Conservation (phyloP, 2,329 filamentous ascomycete species). For the Thelonectria olida region DNA sequence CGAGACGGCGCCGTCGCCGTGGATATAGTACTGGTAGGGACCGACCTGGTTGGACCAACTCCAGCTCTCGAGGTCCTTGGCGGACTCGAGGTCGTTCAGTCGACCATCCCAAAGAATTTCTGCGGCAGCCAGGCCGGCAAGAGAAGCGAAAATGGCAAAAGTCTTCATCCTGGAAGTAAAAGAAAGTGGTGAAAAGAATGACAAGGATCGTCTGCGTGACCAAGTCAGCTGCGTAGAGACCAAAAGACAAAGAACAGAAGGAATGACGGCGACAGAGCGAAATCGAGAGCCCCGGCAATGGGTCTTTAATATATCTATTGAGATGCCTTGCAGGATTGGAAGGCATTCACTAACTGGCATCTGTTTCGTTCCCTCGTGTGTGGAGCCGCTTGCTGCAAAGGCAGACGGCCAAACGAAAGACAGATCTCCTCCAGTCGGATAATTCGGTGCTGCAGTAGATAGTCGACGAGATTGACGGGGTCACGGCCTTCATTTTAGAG, state of each 20-base stretch:
- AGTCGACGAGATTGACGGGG: neutral
- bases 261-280: neutral
- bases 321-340: neutral
- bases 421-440: neutral
- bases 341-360: no score
- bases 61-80: constrained; percentile 67
- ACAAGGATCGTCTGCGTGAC: constrained; percentile 3
- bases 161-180: constrained; percentile 13
- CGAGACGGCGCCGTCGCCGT: constrained; percentile 65
- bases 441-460: neutral
- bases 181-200: neutral
- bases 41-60: constrained; percentile 75
- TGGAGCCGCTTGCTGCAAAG: neutral
- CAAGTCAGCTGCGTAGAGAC: constrained; percentile 15
- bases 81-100: constrained; percentile 67
- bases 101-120: constrained; percentile 70
- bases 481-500: constrained; percentile 12
- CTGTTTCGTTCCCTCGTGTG: no score
- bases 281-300: neutral
- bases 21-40: constrained; percentile 66
- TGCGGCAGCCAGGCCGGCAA: constrained; percentile 17
- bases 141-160: constrained; percentile 13
- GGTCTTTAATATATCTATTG: neutral
- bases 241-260: neutral
- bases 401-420: neutral